Evolutionary conservation across 169 alveolate species (phyloP).

Genomic region (Besnoitia besnoiti): DNA sequence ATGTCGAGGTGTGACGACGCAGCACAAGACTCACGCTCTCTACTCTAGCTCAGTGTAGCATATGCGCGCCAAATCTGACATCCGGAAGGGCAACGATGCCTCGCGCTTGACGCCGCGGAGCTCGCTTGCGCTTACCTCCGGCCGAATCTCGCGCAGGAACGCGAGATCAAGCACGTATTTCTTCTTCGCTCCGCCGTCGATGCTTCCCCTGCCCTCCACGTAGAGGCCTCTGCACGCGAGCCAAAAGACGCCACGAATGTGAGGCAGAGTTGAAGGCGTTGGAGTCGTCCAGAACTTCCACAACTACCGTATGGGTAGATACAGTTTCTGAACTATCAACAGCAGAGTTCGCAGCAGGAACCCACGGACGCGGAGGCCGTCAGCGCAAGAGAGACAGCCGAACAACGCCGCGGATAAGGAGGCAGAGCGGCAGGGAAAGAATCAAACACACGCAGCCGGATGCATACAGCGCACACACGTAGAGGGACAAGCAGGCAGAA

Average conservation of each 20-base stretch:
- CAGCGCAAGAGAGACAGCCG: neutral
- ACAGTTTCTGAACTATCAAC: no score
- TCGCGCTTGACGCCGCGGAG: neutral
- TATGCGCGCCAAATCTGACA: neutral
- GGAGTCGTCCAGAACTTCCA: no score
- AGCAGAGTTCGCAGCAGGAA: no score
- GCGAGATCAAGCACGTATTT: neutral
- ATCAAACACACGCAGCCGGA: neutral
- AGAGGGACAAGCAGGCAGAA: neutral
- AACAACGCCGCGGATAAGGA: neutral
- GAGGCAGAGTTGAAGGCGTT: neutral
- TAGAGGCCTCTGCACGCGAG: neutral
- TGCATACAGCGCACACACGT: neutral
- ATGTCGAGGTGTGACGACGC: no score
- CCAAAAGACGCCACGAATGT: neutral
- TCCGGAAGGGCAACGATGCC: neutral
- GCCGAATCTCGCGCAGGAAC: neutral
- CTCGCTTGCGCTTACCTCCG: neutral
- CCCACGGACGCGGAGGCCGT: neutral
- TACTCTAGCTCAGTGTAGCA: no score
- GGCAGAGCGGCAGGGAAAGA: neutral
- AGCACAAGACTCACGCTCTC: no score
- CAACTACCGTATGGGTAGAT: no score
- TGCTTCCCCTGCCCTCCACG: neutral
- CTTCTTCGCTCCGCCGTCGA: constrained; percentile 16